Evolutionary conservation across 441 rosid genomes (phyloP), one percentile per base, ranked within the genome.

Genomic region (Capsella rubella): DNA sequence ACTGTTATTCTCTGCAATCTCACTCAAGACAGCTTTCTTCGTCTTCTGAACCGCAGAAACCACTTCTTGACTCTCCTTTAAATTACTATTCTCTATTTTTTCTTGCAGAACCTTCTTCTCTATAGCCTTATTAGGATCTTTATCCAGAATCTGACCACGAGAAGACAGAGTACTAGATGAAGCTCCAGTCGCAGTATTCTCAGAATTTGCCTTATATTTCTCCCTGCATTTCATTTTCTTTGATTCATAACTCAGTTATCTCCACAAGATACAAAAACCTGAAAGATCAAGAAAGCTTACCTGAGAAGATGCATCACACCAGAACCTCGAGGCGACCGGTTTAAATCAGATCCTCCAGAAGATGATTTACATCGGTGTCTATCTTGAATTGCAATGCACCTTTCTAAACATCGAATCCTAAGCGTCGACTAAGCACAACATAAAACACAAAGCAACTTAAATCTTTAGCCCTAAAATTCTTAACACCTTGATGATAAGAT

Each of bases 321-420:
- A 42, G 92, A 80, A 49, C 85, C 81, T 35, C 74, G 81, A 3
- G 84, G 78, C 6, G 77, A 18, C 29, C 79, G 77, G 59, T 73
- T 81, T 56, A 71, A 49, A 54, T 78, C 81, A 31, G 84, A 69
- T 56, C 56, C 77, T 49, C 77, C 42, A 10, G 65, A 16, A 28
- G 71, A 29, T 46, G 82, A 51, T 53, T 49, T 82, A 27, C 72
- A 75, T 10, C 80, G 80, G 25, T 62, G 84, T 57, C 71, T 83
- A 65, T 75, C 84, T 75, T 84, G 89, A 73, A 82, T 75, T 4
- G 82, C 84, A 66, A 68, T 12, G 53, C 89, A 86, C 1, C 91
- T 89, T 40, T 85, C 88, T 32, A 87, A 84, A 79, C 82, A 76
- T 67, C 87, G 87, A 28, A 91, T 78, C 72, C 84, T 82, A 68